Conservation (phyloP, 2,329 filamentous ascomycete species). For the Pseudocercospora pini-densiflorae region DNA sequence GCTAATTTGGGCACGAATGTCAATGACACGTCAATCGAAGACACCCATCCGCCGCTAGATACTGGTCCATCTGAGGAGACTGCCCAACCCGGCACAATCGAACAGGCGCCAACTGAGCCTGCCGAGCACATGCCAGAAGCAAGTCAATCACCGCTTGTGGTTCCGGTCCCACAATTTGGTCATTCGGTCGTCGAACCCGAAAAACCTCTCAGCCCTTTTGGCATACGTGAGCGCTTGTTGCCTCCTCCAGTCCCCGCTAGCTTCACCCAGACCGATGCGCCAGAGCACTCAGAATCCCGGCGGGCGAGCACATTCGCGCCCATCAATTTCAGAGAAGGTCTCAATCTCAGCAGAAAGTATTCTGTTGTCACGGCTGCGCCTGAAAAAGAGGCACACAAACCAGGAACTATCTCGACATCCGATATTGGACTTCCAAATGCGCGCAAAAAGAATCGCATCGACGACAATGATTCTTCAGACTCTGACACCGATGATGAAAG, state of each 20-base stretch:
- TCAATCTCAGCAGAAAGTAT: slow-evolving; percentile 60
- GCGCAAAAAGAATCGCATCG: slow-evolving; percentile 13
- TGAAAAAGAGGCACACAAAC: background rate
- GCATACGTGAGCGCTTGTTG: slow-evolving; percentile 53
- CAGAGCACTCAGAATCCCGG: slow-evolving; percentile 18
- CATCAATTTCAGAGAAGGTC: slow-evolving; percentile 55
- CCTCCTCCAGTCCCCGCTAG: slow-evolving; percentile 44
- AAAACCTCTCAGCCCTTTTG: slow-evolving; percentile 45
- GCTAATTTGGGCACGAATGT: background rate
- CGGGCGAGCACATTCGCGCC: slow-evolving; percentile 56
- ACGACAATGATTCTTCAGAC: slow-evolving; percentile 17
- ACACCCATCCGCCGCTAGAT: background rate
- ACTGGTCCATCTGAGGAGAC: background rate
- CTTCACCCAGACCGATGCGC: slow-evolving; percentile 11
- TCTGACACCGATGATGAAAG: slow-evolving; percentile 29
- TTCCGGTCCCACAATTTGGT: background rate
- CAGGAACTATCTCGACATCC: background rate
- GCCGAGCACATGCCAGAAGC: background rate
- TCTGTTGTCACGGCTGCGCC: slow-evolving; percentile 38
- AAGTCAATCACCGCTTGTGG: background rate
- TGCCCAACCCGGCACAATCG: background rate
- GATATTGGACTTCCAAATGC: slow-evolving; percentile 23
- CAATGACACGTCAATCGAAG: background rate
- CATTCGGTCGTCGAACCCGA: slow-evolving; percentile 13
- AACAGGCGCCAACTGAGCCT: background rate